These are phyloP conservation scores for Scytalidium sp. DNA, from an alignment of 2,329 filamentous ascomycete genomes.

Conservation along the genomic window DNA sequence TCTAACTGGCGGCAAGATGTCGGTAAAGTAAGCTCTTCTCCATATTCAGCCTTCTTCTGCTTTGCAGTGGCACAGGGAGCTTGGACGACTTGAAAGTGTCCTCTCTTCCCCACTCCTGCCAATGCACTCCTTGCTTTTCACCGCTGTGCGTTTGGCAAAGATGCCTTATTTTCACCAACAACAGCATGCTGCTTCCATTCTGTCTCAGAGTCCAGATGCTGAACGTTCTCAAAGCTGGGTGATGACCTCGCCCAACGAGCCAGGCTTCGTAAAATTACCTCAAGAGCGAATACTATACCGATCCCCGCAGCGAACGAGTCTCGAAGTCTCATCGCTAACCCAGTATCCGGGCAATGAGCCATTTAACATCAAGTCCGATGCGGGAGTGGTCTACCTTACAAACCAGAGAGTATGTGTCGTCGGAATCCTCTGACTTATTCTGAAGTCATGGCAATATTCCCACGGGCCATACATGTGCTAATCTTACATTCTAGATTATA, in stretches of 20 bases:
- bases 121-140: conserved; percentile 4
- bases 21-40: conserved; percentile 47
- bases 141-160: conserved; percentile 5
- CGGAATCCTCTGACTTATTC: conserved; percentile 12
- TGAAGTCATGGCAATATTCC: not conserved
- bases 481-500: conserved; percentile 60
- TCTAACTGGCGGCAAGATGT: conserved; percentile 40
- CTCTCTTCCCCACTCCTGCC: conserved; percentile 6
- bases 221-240: conserved; percentile 66
- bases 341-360: conserved; percentile 60
- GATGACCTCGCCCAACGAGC: conserved; percentile 72
- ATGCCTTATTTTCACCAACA: conserved; percentile 30
- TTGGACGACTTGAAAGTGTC: conserved; percentile 6
- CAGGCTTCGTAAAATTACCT: conserved; percentile 78
- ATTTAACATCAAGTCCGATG: conserved; percentile 69
- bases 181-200: conserved; percentile 24
- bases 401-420: conserved; percentile 70
- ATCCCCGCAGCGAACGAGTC: conserved; percentile 73
- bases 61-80: not conserved
- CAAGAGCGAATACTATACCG: conserved; percentile 80
- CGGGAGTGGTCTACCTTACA: conserved; percentile 76
- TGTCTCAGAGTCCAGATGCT: conserved; percentile 23
- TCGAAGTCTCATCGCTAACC: conserved; percentile 65
- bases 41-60: conserved; percentile 9
- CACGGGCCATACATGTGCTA: not conserved